phyloP scores from a whole-genome alignment of 305 asterid genomes.

The Fraxinus nigra region DNA sequence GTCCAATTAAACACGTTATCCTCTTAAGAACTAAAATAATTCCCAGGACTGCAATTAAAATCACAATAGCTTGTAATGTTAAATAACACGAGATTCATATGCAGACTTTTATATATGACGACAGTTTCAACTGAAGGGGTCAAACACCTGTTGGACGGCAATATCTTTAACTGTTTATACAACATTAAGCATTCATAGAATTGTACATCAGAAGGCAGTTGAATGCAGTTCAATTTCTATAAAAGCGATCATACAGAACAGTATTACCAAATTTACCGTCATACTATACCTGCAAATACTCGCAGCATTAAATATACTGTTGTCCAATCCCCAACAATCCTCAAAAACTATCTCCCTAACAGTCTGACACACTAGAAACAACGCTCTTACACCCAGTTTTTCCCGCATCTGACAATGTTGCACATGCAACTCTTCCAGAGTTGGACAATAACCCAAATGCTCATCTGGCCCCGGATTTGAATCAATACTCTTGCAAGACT shows the following conservation, averaged over 20 bases:
- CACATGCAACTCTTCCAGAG: slow-evolving; percentile 77
- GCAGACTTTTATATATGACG: background rate
- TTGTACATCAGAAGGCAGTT: background rate
- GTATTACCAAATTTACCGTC: background rate
- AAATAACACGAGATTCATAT: background rate
- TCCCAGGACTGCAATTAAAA: background rate
- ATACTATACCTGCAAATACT: slow-evolving; percentile 54
- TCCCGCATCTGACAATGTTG: slow-evolving; percentile 58
- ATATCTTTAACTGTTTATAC: background rate
- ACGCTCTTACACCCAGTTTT: slow-evolving; percentile 50
- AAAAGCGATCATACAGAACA: slow-evolving; percentile 7
- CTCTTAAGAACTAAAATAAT: background rate
- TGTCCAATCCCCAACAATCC: slow-evolving; percentile 88
- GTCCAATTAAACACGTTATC: background rate
- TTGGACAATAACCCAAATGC: slow-evolving; percentile 63
- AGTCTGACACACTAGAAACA: slow-evolving; percentile 60
- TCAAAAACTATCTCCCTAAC: slow-evolving; percentile 52
- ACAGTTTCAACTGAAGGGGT: background rate
- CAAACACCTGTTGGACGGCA: background rate
- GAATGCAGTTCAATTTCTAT: slow-evolving; percentile 2
- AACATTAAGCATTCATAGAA: background rate
- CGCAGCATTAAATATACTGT: slow-evolving; percentile 50
- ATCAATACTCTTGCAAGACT: slow-evolving; percentile 62
- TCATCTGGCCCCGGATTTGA: slow-evolving; percentile 66
- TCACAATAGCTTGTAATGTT: background rate